Evolutionary conservation across 495 filamentous ascomycete genomes (phyloP), one percentile per base, ranked within the genome.

Genomic region (Xylaria grammica): DNA sequence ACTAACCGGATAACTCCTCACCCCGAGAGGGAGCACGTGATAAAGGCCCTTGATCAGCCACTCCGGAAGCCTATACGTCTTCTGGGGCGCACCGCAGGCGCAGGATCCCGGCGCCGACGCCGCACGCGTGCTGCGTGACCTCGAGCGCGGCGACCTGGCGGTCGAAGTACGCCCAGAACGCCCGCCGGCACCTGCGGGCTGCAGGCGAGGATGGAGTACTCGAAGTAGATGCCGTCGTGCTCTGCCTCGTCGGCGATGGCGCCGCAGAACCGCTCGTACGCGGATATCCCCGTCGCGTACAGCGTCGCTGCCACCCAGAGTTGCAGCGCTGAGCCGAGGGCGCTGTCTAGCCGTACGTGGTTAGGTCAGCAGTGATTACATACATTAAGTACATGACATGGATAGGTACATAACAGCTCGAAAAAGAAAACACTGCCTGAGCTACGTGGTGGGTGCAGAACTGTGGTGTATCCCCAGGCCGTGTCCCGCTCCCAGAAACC

Each of bases 101-200:
- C 0, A 80, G 68, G 0, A 82, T 65, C 52, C 77, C 75, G 0
- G 68, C 55, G 13, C 72, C 77, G 19, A 80, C 75, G 17, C 67
- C 64, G 36, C 65, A 73, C 3, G 78, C 78, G 55, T 78, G 53
- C 8, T 72, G 48, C 11, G 65, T 73, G 50, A 80, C 68, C 15
- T 74, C 49, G 36, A 79, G 46, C 0, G 49, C 74, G 19, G 63
- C 69, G 24, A 82, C 65, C 32, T 75, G 62, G 38, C 67, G 22
- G 55, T 82, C 71, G 78, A 78, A 81, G 60, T 82, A 81, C 9
- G 53, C 54, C 79, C 78, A 79, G 61, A 81, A 82, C 11, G 67
- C 75, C 19, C 66, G 45, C 9, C 69, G 71, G 32, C 0, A 82
- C 78, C 5, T 75, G 72, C 4, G 80, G 66, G 1, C 75, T 75